phyloP scores from a whole-genome alignment of 164 flowering plant species.

The Vitis cinerea region DNA sequence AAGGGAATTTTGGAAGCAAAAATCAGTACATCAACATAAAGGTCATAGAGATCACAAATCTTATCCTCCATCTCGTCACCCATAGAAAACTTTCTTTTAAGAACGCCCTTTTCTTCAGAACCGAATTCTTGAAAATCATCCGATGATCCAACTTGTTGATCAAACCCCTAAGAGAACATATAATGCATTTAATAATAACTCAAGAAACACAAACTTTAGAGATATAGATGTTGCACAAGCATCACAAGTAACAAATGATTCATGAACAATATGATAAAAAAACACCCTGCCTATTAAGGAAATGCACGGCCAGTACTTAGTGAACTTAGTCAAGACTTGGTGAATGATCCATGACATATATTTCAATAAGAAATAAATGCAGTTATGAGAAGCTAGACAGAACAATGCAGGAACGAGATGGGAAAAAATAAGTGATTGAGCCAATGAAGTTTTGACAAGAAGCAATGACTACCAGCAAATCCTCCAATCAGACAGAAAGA shows the following conservation, averaged over 20 bases:
- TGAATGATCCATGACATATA: not conserved
- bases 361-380: not conserved
- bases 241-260: not conserved
- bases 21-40: conserved; percentile 73
- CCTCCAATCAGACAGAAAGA: no score
- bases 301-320: no score
- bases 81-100: conserved; percentile 55
- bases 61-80: conserved; percentile 83
- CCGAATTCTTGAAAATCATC: conserved; percentile 68
- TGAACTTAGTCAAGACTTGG: no score
- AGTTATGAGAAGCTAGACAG: not conserved
- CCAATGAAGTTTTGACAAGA: no score
- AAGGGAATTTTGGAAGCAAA: not conserved
- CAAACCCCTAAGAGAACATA: conserved; percentile 41
- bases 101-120: conserved; percentile 53
- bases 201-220: not conserved
- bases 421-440: no score
- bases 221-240: not conserved
- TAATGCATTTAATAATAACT: not conserved
- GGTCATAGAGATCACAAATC: conserved; percentile 92
- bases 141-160: conserved; percentile 56
- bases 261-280: no score
- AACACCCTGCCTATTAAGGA: no score
- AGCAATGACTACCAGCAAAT: no score
- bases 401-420: not conserved